A percentile compares a stretch with the other conserved stretches of the same genome.
Evolutionary conservation across 768 basidiomycete species (phyloP).

Genomic region (Gyrodon lividus): DNA sequence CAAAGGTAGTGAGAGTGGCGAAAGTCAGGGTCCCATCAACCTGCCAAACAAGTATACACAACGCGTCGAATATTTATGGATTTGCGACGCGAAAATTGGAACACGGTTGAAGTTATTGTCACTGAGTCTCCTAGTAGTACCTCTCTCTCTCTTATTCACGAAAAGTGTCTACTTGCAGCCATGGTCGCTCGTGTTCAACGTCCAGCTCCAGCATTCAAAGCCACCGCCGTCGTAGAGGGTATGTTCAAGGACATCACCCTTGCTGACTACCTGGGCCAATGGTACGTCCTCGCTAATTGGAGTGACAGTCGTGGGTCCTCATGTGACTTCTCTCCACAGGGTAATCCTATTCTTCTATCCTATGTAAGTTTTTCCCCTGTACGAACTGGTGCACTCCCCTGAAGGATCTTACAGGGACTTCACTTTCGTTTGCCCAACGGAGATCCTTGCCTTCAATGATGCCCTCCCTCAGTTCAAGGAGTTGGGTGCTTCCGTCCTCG

Average conservation of each 20-base stretch:
- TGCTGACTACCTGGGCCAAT: conserved; percentile 74
- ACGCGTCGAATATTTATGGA: conserved; percentile 21
- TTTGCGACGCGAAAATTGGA: conserved; percentile 12
- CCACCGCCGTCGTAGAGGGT: conserved; percentile 72
- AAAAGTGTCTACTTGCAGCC: background rate
- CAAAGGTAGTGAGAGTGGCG: no score
- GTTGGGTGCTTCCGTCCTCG: conserved; percentile 74
- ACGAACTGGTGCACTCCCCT: background rate
- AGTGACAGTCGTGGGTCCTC: background rate
- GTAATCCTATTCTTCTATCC: conserved; percentile 95
- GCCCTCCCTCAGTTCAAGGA: conserved; percentile 73
- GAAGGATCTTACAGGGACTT: conserved; percentile 56
- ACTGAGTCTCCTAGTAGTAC: background rate
- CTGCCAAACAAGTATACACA: conserved; percentile 27
- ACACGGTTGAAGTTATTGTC: background rate
- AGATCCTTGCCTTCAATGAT: conserved; percentile 94
- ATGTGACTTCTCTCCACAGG: conserved; percentile 43
- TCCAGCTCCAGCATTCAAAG: conserved; percentile 80
- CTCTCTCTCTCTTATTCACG: background rate
- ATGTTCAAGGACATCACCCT: conserved; percentile 78
- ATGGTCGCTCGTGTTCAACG: conserved; percentile 69
- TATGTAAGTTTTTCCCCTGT: conserved; percentile 54
- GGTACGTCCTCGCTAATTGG: conserved; percentile 41
- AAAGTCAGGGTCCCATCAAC: no score
- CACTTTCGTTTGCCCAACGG: conserved; percentile 92